Evolutionary conservation across 2,329 filamentous ascomycete species (phyloP).

Genomic region (Colletotrichum coccodes): DNA sequence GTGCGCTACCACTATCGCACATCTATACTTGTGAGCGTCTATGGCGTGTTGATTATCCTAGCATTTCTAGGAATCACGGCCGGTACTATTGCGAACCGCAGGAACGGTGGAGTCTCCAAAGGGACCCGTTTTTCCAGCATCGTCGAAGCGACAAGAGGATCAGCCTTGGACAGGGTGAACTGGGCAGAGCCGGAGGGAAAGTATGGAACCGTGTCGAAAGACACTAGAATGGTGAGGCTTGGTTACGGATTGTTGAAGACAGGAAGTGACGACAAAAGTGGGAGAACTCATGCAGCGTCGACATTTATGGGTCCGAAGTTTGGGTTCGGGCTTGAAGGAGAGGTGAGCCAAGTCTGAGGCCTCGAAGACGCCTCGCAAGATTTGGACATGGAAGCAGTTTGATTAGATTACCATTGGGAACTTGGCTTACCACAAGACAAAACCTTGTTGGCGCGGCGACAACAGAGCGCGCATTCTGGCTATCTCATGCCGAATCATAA

Average conservation of each 20-base stretch:
- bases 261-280: background rate
- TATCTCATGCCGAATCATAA: no score
- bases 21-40: slow-evolving; percentile 44
- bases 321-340: slow-evolving; percentile 1
- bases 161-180: slow-evolving; percentile 43
- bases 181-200: slow-evolving; percentile 11
- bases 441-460: no score
- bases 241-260: background rate
- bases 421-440: no score
- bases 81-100: slow-evolving; percentile 41
- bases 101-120: slow-evolving; percentile 41
- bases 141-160: slow-evolving; percentile 47
- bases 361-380: no score
- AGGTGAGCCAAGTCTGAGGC: background rate
- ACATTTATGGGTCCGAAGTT: background rate
- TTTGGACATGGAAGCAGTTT: no score
- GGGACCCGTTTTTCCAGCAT: slow-evolving; percentile 49
- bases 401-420: no score
- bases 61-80: slow-evolving; percentile 37
- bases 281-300: no score
- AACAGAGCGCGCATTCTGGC: no score
- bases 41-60: slow-evolving; percentile 41
- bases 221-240: background rate
- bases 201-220: background rate
- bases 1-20: slow-evolving; percentile 41